Percentiles rank a stretch among this genome's conserved stretches.
Evolutionary conservation across 176 grass and related monocot genomes (phyloP).

Genomic region (Rhynchospora pubera): DNA sequence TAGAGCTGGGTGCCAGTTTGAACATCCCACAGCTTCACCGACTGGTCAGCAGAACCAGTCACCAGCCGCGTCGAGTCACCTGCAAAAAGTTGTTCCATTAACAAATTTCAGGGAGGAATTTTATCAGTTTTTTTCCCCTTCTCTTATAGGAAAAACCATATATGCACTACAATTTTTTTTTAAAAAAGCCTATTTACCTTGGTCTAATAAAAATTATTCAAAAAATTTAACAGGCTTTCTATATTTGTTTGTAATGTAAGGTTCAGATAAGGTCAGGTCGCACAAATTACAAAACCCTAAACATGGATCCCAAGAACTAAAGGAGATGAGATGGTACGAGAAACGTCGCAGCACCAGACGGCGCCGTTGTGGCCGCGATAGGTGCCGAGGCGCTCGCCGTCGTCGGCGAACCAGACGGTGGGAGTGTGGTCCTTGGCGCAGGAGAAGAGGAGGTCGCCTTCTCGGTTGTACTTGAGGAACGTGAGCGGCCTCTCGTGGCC

Average conservation of each 20-base stretch:
- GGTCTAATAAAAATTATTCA: neutral
- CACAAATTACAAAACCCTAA: neutral
- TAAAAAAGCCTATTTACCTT: neutral
- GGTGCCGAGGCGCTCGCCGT: slow-evolving; percentile 71
- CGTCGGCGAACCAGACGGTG: slow-evolving; percentile 80
- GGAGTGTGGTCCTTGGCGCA: slow-evolving; percentile 94
- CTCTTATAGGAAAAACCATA: neutral
- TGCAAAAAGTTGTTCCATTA: neutral
- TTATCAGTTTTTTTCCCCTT: neutral
- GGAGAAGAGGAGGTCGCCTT: slow-evolving; percentile 91
- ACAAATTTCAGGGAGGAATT: neutral
- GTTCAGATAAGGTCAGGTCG: neutral
- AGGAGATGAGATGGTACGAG: slow-evolving; percentile 21
- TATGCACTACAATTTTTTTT: neutral
- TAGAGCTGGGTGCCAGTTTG: slow-evolving; percentile 58
- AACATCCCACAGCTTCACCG: slow-evolving; percentile 87
- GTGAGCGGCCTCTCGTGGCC: slow-evolving; percentile 86
- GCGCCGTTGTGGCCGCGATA: slow-evolving; percentile 97
- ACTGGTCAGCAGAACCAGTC: slow-evolving; percentile 73
- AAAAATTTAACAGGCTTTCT: neutral
- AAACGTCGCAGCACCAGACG: slow-evolving; percentile 85
- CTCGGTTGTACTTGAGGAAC: slow-evolving; percentile 88
- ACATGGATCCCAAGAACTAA: neutral
- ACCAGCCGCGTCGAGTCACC: slow-evolving; percentile 66
- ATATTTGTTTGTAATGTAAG: neutral